These are phyloP conservation scores for Lactifluus rugatus DNA, from an alignment of 768 basidiomycete species.

Conservation along the genomic window DNA sequence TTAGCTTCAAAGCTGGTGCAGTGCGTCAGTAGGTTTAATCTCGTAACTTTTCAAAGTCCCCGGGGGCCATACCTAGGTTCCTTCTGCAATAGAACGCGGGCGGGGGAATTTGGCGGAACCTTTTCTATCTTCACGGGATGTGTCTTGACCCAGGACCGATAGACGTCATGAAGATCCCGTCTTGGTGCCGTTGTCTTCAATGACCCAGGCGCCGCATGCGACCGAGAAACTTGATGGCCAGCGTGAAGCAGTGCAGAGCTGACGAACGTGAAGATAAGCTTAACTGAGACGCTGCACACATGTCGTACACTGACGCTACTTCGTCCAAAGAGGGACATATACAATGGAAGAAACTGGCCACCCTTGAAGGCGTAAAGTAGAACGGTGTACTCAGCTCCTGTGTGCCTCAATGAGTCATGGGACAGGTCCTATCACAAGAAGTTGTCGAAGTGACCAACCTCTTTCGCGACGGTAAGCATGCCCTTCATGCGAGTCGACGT, in stretches of 20 bases:
- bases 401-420: neutral
- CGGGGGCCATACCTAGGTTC: constrained; percentile 44
- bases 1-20: constrained; percentile 47
- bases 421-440: neutral
- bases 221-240: constrained; percentile 77
- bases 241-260: constrained; percentile 88
- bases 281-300: neutral
- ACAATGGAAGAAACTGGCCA: constrained; percentile 78
- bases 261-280: neutral
- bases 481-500: constrained; percentile 85
- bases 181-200: constrained; percentile 81
- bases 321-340: constrained; percentile 65
- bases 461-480: constrained; percentile 85
- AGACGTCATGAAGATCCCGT: constrained; percentile 67
- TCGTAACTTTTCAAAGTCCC: neutral
- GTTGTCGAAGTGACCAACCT: constrained; percentile 39
- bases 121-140: constrained; percentile 83
- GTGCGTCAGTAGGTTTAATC: neutral
- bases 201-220: constrained; percentile 83
- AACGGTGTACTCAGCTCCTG: constrained; percentile 74
- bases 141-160: constrained; percentile 72
- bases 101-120: constrained; percentile 63
- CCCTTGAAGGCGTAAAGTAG: constrained; percentile 76
- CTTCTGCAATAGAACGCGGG: constrained; percentile 55
- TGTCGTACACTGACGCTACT: constrained; percentile 47